Conservation (phyloP, 768 basidiomycete genomes). For the Tulasnella sp. region DNA sequence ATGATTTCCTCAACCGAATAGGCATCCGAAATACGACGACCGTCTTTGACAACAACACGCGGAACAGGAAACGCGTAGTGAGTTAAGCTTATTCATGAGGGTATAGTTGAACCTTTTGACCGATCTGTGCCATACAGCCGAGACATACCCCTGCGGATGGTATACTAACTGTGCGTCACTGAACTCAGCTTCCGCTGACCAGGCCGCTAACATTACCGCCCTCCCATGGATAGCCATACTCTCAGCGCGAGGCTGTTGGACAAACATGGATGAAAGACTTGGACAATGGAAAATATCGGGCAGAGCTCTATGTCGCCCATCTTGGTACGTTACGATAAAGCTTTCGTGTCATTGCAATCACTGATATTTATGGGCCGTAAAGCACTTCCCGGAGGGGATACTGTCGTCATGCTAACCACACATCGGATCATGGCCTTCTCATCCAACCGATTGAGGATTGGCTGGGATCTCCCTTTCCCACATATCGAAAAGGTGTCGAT, state of each 20-base stretch:
- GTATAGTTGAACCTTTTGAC: constrained; percentile 13
- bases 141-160: constrained; percentile 80
- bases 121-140: constrained; percentile 42
- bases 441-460: constrained; percentile 71
- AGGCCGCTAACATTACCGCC: background rate
- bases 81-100: no score
- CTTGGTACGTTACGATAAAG: constrained; percentile 47
- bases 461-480: constrained; percentile 86
- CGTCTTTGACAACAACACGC: constrained; percentile 84
- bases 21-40: constrained; percentile 98
- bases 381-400: constrained; percentile 74
- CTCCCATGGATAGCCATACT: constrained; percentile 57
- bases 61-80: constrained; percentile 77
- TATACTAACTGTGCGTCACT: constrained; percentile 72
- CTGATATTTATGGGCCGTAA: constrained; percentile 13
- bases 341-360: background rate
- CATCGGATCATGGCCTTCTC: constrained; percentile 72
- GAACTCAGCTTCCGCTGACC: background rate
- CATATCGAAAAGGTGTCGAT: constrained; percentile 80
- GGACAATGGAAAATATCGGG: constrained; percentile 75
- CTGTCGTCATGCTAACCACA: constrained; percentile 68
- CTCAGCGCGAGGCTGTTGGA: constrained; percentile 79
- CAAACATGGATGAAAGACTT: constrained; percentile 97
- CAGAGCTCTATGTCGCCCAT: constrained; percentile 84
- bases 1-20: constrained; percentile 24